phyloP scores from a whole-genome alignment of 78 protist genomes.

The Dictyostelium brefeldianum region DNA sequence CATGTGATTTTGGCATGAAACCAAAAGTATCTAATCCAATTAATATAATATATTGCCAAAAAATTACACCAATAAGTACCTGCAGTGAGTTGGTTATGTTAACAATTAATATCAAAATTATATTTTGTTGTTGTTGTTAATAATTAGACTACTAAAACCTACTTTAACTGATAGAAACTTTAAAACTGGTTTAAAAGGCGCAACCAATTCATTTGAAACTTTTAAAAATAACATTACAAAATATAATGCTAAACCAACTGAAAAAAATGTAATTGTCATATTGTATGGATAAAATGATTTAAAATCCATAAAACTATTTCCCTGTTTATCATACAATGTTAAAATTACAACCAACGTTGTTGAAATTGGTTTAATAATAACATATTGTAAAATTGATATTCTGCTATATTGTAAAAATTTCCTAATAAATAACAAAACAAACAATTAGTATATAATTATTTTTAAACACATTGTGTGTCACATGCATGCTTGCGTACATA shows the following conservation, averaged over 20 bases:
- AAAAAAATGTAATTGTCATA: background rate
- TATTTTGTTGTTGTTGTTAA: no score
- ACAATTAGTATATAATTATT: no score
- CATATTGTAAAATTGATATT: constrained; percentile 39
- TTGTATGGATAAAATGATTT: background rate
- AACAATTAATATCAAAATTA: no score
- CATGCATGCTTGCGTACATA: no score
- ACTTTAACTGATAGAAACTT: constrained; percentile 63
- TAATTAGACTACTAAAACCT: no score
- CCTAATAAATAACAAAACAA: no score
- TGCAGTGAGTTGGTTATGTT: no score
- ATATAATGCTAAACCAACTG: constrained; percentile 2
- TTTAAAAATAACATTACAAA: constrained; percentile 16
- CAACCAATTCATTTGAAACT: background rate
- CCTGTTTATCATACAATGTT: background rate
- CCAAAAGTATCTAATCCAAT: constrained; percentile 28
- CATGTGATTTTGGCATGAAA: constrained; percentile 9
- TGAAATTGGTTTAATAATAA: constrained; percentile 34
- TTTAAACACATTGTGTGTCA: no score
- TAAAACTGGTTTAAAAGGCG: constrained; percentile 35
- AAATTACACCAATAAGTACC: constrained; percentile 42
- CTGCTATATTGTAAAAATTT: constrained; percentile 6
- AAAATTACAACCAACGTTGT: background rate
- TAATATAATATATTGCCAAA: constrained; percentile 64
- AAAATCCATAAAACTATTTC: background rate